Evolutionary conservation across 2,329 filamentous ascomycete species (phyloP).

Genomic region (Aspergillus hortae): DNA sequence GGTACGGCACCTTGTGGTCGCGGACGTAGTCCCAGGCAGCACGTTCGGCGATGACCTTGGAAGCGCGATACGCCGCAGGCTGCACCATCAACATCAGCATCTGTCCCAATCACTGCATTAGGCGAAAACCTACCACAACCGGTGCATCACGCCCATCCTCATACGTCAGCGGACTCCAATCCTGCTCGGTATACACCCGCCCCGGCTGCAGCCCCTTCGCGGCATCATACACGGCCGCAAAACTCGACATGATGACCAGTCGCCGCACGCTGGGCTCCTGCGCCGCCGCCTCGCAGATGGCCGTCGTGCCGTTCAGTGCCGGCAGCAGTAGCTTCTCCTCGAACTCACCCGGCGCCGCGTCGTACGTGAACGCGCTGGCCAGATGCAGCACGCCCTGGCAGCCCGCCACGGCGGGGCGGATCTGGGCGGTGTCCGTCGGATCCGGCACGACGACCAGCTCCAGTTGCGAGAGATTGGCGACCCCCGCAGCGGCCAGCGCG

Average conservation of each 20-base stretch:
- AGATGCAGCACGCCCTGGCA: constrained; percentile 23
- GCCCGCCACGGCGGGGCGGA: constrained; percentile 6
- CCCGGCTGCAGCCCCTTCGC: constrained; percentile 18
- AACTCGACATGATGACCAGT: constrained; percentile 26
- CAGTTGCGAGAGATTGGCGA: constrained; percentile 8
- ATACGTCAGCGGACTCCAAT: constrained; percentile 21
- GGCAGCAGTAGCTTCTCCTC: constrained; percentile 28
- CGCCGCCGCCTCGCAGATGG: constrained; percentile 23
- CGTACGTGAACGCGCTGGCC: constrained; percentile 28
- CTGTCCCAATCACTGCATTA: not conserved
- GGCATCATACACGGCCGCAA: constrained; percentile 23
- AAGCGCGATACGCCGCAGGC: constrained; percentile 23
- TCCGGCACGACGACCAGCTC: constrained; percentile 15
- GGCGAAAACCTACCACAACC: constrained; percentile 12
- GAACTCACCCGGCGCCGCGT: constrained; percentile 21
- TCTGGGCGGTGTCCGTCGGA: constrained; percentile 10
- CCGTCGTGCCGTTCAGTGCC: constrained; percentile 24
- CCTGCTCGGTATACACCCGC: constrained; percentile 17
- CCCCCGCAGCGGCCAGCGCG: constrained; percentile 5
- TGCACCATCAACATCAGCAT: constrained; percentile 4
- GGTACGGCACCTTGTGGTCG: constrained; percentile 13
- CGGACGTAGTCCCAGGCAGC: constrained; percentile 24
- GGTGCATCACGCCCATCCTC: constrained; percentile 20
- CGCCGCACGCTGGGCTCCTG: constrained; percentile 14
- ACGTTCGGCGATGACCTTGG: constrained; percentile 23